phyloP scores from a whole-genome alignment of 768 basidiomycete species.

The Mycena alexandri region DNA sequence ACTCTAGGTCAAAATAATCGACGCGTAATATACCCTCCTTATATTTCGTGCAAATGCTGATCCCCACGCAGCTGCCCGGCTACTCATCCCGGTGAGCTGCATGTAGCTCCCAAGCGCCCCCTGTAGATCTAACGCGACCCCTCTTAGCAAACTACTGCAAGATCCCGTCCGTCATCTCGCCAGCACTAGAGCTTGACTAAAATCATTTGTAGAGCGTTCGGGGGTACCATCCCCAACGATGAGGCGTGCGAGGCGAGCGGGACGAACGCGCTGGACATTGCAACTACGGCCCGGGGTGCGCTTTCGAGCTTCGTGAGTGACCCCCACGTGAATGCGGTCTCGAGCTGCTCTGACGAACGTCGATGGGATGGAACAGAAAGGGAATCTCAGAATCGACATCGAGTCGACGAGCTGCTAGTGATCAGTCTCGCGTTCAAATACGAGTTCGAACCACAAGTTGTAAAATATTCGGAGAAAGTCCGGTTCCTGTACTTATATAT shows the following conservation, averaged over 20 bases:
- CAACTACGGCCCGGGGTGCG: slow-evolving; percentile 46
- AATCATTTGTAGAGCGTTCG: slow-evolving; percentile 34
- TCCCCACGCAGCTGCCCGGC: slow-evolving; percentile 44
- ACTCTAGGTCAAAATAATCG: slow-evolving; percentile 47
- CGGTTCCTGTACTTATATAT: too few species aligned
- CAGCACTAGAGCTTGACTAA: not conserved
- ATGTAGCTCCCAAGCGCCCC: not conserved
- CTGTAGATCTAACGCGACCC: not conserved
- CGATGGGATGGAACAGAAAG: slow-evolving; percentile 35
- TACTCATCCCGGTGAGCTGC: slow-evolving; percentile 41
- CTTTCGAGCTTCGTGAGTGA: slow-evolving; percentile 49
- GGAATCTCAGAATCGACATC: slow-evolving; percentile 46
- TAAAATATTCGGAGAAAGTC: slow-evolving; percentile 8
- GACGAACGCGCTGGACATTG: slow-evolving; percentile 50
- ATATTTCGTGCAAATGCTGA: slow-evolving; percentile 1
- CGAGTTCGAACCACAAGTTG: slow-evolving; percentile 3
- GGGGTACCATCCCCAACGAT: slow-evolving; percentile 39
- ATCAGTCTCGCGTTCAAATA: slow-evolving; percentile 1
- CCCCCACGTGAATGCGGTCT: not conserved
- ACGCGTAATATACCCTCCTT: slow-evolving; percentile 39
- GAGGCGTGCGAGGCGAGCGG: slow-evolving; percentile 49
- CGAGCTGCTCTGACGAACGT: not conserved
- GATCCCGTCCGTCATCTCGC: slow-evolving; percentile 38
- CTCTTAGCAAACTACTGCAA: slow-evolving; percentile 51
- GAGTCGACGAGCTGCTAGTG: slow-evolving; percentile 40